A percentile compares a stretch with the other conserved stretches of the same genome.
Conservation (phyloP, 2,329 filamentous ascomycete genomes). For the Colletotrichum orbiculare region DNA sequence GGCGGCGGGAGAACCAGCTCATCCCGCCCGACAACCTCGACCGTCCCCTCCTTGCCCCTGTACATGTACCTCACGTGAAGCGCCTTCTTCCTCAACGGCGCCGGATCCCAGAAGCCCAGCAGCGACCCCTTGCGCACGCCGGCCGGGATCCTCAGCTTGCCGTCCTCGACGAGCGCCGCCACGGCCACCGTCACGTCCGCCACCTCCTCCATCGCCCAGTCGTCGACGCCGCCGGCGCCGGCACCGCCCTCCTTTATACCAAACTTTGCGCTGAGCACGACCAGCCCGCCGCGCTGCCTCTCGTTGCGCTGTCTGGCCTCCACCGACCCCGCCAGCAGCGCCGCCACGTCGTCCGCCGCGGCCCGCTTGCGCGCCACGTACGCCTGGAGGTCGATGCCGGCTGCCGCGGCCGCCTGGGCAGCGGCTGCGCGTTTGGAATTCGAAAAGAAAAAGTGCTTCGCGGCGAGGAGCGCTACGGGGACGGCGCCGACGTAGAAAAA, state of each 20-base stretch:
- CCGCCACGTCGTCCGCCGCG: conserved; percentile 58
- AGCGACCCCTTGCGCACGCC: conserved; percentile 57
- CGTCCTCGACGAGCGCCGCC: conserved; percentile 55
- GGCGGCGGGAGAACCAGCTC: conserved; percentile 43
- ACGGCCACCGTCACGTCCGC: conserved; percentile 62
- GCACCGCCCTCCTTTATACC: conserved; percentile 48
- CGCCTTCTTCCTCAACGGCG: conserved; percentile 55
- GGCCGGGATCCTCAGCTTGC: conserved; percentile 50
- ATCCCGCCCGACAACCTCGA: conserved; percentile 50
- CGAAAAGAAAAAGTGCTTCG: conserved; percentile 45
- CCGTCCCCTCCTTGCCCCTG: conserved; percentile 46
- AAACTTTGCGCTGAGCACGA: conserved; percentile 61
- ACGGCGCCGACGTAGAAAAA: conserved; percentile 53
- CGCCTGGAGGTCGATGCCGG: conserved; percentile 35
- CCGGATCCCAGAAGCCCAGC: conserved; percentile 64
- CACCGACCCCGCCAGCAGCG: conserved; percentile 54
- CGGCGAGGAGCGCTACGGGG: conserved; percentile 54
- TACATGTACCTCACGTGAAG: conserved; percentile 58
- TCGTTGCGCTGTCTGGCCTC: conserved; percentile 50
- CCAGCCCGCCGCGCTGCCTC: conserved; percentile 53
- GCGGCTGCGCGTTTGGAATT: conserved; percentile 8
- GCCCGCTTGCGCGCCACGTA: conserved; percentile 49
- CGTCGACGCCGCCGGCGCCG: not conserved
- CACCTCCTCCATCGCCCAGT: conserved; percentile 54
- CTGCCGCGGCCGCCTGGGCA: not conserved